Conservation (phyloP, 495 filamentous ascomycete genomes). For the Hypomontagnella monticulosa region DNA sequence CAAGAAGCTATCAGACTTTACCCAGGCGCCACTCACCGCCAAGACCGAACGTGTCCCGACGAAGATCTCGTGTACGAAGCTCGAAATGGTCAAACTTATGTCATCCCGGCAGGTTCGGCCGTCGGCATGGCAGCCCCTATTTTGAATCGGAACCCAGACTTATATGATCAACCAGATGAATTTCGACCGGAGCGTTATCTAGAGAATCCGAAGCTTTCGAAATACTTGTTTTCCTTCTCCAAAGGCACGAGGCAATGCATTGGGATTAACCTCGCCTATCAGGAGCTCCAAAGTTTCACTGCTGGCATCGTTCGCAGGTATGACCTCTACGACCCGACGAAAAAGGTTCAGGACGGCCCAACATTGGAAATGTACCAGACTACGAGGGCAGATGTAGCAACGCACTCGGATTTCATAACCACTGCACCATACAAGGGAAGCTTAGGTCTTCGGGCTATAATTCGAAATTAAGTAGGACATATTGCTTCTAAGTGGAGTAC, state of each 20-base stretch:
- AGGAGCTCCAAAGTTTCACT: constrained; percentile 25
- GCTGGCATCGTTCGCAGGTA: constrained; percentile 34
- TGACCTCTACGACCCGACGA: constrained; percentile 42
- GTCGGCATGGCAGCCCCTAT: constrained; percentile 50
- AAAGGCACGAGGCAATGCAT: constrained; percentile 28
- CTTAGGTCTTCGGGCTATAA: constrained; percentile 35
- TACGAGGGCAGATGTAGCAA: constrained; percentile 36
- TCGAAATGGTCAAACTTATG: constrained; percentile 39
- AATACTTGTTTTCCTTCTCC: constrained; percentile 30
- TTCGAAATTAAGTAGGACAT: constrained; percentile 4
- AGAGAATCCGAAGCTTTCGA: constrained; percentile 46
- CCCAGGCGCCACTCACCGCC: constrained; percentile 52
- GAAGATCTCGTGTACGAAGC: constrained; percentile 52
- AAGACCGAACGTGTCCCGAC: constrained; percentile 54
- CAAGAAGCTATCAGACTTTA: constrained; percentile 56
- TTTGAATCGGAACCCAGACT: constrained; percentile 45
- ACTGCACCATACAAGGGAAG: constrained; percentile 32
- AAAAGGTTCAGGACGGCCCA: constrained; percentile 24
- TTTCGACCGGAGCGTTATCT: constrained; percentile 55
- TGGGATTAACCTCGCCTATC: constrained; percentile 30
- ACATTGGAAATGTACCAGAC: constrained; percentile 40
- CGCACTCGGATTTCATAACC: constrained; percentile 33
- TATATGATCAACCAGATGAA: constrained; percentile 46
- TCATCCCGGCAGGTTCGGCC: constrained; percentile 52
- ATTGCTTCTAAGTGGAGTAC: neutral